Percentiles rank a stretch among this genome's conserved stretches.
These are phyloP conservation scores for Graphiopsis chlorocephala DNA, from an alignment of 2,329 filamentous ascomycete genomes.

Conservation along the genomic window DNA sequence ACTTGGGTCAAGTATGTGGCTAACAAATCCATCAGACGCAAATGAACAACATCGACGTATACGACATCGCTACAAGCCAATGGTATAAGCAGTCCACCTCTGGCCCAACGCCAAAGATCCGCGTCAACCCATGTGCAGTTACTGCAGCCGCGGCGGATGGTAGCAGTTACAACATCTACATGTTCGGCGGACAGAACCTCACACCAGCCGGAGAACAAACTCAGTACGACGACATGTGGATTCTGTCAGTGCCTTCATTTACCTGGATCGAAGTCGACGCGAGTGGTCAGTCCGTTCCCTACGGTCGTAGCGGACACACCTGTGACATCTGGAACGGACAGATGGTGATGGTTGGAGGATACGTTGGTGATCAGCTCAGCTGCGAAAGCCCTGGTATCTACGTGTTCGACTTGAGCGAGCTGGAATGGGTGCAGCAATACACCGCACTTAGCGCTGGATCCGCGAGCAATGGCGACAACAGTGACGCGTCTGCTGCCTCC, in stretches of 20 bases:
- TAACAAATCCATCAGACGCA: slow-evolving; percentile 44
- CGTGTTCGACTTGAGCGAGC: slow-evolving; percentile 71
- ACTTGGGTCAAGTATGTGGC: not conserved
- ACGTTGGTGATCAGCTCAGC: slow-evolving; percentile 56
- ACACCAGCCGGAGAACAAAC: slow-evolving; percentile 58
- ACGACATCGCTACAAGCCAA: slow-evolving; percentile 65
- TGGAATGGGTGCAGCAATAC: slow-evolving; percentile 69
- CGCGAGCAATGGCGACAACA: slow-evolving; percentile 28
- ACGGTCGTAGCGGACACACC: slow-evolving; percentile 67
- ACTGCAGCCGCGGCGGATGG: slow-evolving; percentile 63
- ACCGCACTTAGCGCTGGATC: slow-evolving; percentile 59
- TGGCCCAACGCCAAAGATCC: slow-evolving; percentile 57
- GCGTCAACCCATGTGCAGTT: slow-evolving; percentile 68
- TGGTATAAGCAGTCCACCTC: slow-evolving; percentile 74
- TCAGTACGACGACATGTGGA: slow-evolving; percentile 73
- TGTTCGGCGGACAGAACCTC: slow-evolving; percentile 75
- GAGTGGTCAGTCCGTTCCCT: slow-evolving; percentile 45
- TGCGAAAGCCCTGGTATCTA: slow-evolving; percentile 71
- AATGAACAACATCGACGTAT: slow-evolving; percentile 77
- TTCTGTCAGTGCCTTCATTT: slow-evolving; percentile 75
- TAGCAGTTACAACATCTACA: slow-evolving; percentile 72
- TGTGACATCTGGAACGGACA: slow-evolving; percentile 78
- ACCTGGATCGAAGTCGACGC: slow-evolving; percentile 70
- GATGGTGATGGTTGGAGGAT: slow-evolving; percentile 76
- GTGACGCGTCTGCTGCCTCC: slow-evolving; percentile 14